Percentiles rank a stretch among this genome's conserved stretches.
Evolutionary conservation across 352 stramenopile species (phyloP).

Genomic region (Halophytophthora polymorphica): DNA sequence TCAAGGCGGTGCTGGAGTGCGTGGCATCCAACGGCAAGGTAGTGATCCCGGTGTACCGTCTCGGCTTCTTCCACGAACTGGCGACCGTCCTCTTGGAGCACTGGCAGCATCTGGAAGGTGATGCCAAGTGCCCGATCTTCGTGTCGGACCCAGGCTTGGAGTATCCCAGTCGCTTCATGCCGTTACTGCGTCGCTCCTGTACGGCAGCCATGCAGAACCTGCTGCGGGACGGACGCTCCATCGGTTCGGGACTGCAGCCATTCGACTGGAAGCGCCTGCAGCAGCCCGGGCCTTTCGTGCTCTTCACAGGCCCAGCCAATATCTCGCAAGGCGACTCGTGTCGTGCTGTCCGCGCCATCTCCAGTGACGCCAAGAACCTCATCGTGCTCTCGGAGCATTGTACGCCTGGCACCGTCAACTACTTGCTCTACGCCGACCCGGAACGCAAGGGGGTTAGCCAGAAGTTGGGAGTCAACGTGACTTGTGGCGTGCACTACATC

Average conservation of each 20-base stretch:
- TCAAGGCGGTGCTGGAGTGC: slow-evolving; percentile 77
- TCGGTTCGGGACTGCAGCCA: slow-evolving; percentile 25
- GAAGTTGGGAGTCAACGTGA: slow-evolving; percentile 56
- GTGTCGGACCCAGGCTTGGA: slow-evolving; percentile 61
- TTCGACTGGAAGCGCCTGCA: slow-evolving; percentile 77
- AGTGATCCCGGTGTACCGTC: slow-evolving; percentile 71
- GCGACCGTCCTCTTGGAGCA: slow-evolving; percentile 67
- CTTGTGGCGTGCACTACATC: slow-evolving; percentile 83
- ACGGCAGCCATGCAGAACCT: slow-evolving; percentile 37
- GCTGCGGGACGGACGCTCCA: slow-evolving; percentile 22
- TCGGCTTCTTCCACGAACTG: slow-evolving; percentile 83
- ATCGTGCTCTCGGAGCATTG: slow-evolving; percentile 84
- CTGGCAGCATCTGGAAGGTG: slow-evolving; percentile 59
- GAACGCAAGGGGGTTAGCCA: slow-evolving; percentile 72
- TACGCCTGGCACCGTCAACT: slow-evolving; percentile 77
- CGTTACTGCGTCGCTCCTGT: slow-evolving; percentile 64
- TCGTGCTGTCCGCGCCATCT: slow-evolving; percentile 56
- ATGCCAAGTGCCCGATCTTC: slow-evolving; percentile 52
- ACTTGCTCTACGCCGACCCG: slow-evolving; percentile 75
- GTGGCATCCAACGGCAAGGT: slow-evolving; percentile 78
- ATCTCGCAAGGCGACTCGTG: slow-evolving; percentile 72
- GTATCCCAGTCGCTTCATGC: slow-evolving; percentile 51
- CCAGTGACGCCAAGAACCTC: slow-evolving; percentile 75
- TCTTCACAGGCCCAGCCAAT: slow-evolving; percentile 78
- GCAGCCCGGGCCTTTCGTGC: slow-evolving; percentile 61